Conservation (phyloP, 306 rosid genomes). For the Prinsepia uniflora region DNA sequence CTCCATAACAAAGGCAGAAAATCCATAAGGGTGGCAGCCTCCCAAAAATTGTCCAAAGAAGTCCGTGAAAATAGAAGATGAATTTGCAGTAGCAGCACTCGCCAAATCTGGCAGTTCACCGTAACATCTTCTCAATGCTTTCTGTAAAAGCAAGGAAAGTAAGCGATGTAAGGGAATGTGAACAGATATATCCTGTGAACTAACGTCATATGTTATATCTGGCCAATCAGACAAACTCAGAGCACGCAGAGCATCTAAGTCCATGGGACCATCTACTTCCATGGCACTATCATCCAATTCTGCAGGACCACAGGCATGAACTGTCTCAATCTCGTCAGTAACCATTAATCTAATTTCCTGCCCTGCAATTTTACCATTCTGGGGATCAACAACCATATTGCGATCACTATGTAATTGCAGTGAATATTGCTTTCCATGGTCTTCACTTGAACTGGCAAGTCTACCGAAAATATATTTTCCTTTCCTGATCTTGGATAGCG, state of each 20-base stretch:
- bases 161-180: conserved; percentile 88
- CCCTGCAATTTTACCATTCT: conserved; percentile 30
- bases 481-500: conserved; percentile 55
- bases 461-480: conserved; percentile 59
- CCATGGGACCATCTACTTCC: conserved; percentile 63
- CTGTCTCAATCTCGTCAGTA: conserved; percentile 38
- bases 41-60: conserved; percentile 68
- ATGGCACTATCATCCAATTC: conserved; percentile 39
- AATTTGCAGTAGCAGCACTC: conserved; percentile 35
- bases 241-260: conserved; percentile 45
- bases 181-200: conserved; percentile 75
- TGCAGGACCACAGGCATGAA: conserved; percentile 28
- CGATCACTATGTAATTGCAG: conserved; percentile 26
- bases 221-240: conserved; percentile 85
- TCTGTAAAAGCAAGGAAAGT: conserved; percentile 79
- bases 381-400: conserved; percentile 27
- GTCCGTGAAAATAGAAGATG: conserved; percentile 37
- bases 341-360: conserved; percentile 36
- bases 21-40: conserved; percentile 87
- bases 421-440: conserved; percentile 41
- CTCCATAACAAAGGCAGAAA: conserved; percentile 92
- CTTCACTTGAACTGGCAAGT: conserved; percentile 56
- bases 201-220: conserved; percentile 73
- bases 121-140: conserved; percentile 63
- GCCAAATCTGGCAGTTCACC: conserved; percentile 47